Percentiles rank a stretch among this genome's conserved stretches.
Conservation (phyloP, 352 stramenopile species). For the Phytophthora nicotianae region DNA sequence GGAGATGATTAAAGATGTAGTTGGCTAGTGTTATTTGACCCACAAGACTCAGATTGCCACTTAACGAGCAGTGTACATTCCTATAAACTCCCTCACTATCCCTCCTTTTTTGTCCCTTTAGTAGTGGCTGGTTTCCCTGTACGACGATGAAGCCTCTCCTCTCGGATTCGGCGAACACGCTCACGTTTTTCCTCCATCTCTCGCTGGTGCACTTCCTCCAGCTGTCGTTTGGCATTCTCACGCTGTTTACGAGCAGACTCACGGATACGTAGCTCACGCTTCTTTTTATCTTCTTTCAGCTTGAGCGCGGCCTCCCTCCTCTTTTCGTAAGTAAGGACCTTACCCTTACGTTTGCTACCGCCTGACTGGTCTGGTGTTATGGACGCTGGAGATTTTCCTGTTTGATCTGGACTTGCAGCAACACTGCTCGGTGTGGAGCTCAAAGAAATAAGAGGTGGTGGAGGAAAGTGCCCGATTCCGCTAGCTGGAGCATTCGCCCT, state of each 20-base stretch:
- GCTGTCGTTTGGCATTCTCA: conserved; percentile 62
- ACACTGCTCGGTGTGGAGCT: conserved; percentile 33
- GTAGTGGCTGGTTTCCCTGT: conserved; percentile 27
- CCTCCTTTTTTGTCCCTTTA: conserved; percentile 28
- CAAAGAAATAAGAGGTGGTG: conserved; percentile 31
- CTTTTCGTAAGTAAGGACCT: conserved; percentile 55
- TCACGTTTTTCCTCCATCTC: conserved; percentile 75
- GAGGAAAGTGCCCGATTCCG: conserved; percentile 20
- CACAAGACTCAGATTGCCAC: conserved; percentile 12
- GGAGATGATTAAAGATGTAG: not conserved
- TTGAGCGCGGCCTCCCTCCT: conserved; percentile 66
- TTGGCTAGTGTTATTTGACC: conserved; percentile 7
- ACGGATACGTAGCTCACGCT: conserved; percentile 61
- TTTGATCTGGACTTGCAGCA: conserved; percentile 28
- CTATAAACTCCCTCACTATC: conserved; percentile 18
- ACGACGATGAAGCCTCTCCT: conserved; percentile 48
- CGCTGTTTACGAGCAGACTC: conserved; percentile 70
- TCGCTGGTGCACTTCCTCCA: conserved; percentile 68
- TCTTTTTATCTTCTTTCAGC: conserved; percentile 72
- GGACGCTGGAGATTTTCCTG: conserved; percentile 22
- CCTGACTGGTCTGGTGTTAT: conserved; percentile 27
- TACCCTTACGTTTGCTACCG: conserved; percentile 25
- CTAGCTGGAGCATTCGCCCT: conserved; percentile 16
- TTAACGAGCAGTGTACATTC: conserved; percentile 19
- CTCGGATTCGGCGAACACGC: conserved; percentile 62